Conservation (phyloP, 306 rosid species). For the Alnus rubra region DNA sequence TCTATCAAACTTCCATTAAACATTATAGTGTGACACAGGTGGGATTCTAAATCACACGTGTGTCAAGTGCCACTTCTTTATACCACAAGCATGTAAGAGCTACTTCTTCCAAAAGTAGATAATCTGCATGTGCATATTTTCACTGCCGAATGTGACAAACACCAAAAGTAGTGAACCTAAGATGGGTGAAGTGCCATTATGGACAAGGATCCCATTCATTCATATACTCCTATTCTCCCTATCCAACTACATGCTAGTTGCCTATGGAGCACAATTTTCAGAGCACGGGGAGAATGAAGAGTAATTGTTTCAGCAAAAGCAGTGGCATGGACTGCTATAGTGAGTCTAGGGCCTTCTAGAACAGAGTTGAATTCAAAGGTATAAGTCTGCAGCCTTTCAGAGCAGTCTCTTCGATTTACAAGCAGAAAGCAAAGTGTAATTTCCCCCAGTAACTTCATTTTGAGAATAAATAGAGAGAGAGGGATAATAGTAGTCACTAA, state of each 20-base stretch:
- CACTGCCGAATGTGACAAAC: not conserved
- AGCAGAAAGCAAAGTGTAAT: not conserved
- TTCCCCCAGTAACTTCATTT: not conserved
- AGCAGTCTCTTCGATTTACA: not conserved
- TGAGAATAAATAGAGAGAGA: not conserved
- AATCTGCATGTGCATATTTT: not conserved
- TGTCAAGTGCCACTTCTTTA: not conserved
- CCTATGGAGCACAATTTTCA: no score
- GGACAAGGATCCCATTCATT: no score
- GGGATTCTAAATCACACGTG: no score
- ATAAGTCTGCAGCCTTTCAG: not conserved
- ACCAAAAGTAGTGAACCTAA: not conserved
- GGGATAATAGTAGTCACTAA: not conserved
- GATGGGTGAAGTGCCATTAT: no score
- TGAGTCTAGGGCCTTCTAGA: not conserved
- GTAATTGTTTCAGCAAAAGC: not conserved
- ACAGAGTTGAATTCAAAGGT: not conserved
- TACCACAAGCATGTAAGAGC: not conserved
- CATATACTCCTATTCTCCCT: no score
- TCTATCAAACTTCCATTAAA: no score
- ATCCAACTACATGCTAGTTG: no score
- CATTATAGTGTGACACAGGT: no score
- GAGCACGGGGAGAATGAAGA: not conserved
- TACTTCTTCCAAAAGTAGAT: not conserved
- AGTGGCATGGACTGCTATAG: not conserved